These are phyloP conservation scores for Arabis alpina DNA, from an alignment of 345 rosid species.

Conservation along the genomic window DNA sequence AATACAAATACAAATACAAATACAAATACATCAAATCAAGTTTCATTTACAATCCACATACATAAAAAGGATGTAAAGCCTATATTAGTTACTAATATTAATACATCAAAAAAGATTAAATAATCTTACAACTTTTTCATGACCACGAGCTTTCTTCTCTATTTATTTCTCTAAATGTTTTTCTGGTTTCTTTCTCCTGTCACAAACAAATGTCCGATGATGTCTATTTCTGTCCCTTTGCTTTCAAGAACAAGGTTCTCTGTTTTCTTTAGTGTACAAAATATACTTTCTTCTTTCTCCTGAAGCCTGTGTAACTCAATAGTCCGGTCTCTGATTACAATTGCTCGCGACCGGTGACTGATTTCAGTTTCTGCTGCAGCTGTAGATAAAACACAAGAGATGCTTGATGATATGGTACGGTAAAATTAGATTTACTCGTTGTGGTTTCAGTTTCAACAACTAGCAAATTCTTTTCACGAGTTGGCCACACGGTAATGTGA, in stretches of 20 bases:
- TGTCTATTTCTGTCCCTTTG: conserved; percentile 31
- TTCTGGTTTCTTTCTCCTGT: neutral
- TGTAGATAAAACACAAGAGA: conserved; percentile 19
- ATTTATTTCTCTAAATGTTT: conserved; percentile 22
- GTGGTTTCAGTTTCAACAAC: conserved; percentile 9
- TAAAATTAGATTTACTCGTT: conserved; percentile 3
- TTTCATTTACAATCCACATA: conserved; percentile 38
- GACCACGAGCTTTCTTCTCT: conserved; percentile 34
- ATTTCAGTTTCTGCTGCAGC: conserved; percentile 40
- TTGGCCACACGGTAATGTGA: neutral
- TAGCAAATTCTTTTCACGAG: neutral
- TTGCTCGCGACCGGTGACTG: conserved; percentile 12
- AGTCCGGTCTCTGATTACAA: conserved; percentile 26
- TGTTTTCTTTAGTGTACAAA: conserved; percentile 31
- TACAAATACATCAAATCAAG: conserved; percentile 29
- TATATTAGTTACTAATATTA: conserved; percentile 7
- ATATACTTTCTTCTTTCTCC: conserved; percentile 27
- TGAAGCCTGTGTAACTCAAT: conserved; percentile 29
- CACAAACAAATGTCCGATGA: conserved; percentile 29
- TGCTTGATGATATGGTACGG: neutral
- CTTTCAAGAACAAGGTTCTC: conserved; percentile 16
- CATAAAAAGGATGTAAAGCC: neutral
- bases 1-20: conserved; percentile 36
- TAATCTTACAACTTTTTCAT: conserved; percentile 21
- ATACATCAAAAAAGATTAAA: conserved; percentile 23